A percentile compares a stretch with the other conserved stretches of the same genome.
These are phyloP conservation scores for Trypanosoma cruzi DNA, from an alignment of 208 protist genomes.

Conservation along the genomic window DNA sequence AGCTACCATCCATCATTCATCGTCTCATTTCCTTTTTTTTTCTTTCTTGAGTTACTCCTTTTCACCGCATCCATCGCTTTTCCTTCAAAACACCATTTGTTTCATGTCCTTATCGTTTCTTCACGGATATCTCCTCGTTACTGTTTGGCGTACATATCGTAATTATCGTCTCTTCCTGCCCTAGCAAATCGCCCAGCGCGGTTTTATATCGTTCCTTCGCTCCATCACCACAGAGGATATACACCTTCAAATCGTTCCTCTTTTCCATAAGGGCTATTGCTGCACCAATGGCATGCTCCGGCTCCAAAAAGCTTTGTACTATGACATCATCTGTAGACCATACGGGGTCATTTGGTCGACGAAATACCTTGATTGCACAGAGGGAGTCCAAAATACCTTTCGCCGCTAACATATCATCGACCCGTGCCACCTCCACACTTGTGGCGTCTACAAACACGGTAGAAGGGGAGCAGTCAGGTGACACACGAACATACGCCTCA, in stretches of 20 bases:
- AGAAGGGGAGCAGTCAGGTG: neutral
- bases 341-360: constrained; percentile 11
- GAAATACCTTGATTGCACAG: constrained; percentile 22
- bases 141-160: constrained; percentile 15
- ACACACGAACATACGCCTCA: constrained; percentile 42
- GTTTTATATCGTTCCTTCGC: constrained; percentile 19
- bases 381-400: constrained; percentile 21
- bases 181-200: constrained; percentile 16
- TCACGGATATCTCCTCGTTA: constrained; percentile 16
- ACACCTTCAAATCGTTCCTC: constrained; percentile 10
- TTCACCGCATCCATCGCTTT: neutral
- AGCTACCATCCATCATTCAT: neutral
- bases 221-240: constrained; percentile 24
- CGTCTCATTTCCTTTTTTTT: neutral
- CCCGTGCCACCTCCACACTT: constrained; percentile 27
- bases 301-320: constrained; percentile 28
- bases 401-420: constrained; percentile 23
- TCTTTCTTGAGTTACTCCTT: too few relatives aligned
- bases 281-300: constrained; percentile 32
- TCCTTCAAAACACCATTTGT: too few relatives aligned
- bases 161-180: constrained; percentile 1
- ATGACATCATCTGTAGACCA: constrained; percentile 28
- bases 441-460: constrained; percentile 48
- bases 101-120: neutral
- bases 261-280: constrained; percentile 21